Evolutionary conservation across 2,329 filamentous ascomycete genomes (phyloP).

Genomic region (Cercospora brassicicola): DNA sequence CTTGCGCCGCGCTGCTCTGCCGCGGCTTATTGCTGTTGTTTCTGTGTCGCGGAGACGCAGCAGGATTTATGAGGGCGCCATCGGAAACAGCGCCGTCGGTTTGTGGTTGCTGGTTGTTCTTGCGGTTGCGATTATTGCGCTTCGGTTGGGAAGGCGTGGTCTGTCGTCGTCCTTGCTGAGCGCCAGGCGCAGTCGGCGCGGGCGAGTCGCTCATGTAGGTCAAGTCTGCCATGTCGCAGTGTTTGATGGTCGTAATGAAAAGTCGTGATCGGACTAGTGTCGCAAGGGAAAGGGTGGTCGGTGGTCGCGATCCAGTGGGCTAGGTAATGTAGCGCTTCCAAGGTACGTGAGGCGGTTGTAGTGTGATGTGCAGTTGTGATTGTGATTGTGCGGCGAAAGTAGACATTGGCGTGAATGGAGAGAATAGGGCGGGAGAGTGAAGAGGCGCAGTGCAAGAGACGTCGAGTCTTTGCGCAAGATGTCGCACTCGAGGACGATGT

Average conservation of each 20-base stretch:
- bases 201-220: constrained; percentile 19
- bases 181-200: constrained; percentile 17
- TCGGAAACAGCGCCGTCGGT: constrained; percentile 34
- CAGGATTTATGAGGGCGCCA: constrained; percentile 27
- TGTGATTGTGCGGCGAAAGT: constrained; percentile 20
- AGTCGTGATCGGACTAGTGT: constrained; percentile 9
- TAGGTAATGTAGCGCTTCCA: constrained; percentile 25
- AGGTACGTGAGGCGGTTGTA: constrained; percentile 26
- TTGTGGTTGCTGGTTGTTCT: constrained; percentile 28
- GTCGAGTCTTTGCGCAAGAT: constrained; percentile 3
- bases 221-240: constrained; percentile 22
- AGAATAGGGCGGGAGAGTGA: not conserved
- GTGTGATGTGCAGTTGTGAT: constrained; percentile 19
- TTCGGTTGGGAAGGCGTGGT: constrained; percentile 28
- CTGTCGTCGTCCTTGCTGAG: constrained; percentile 20
- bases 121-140: constrained; percentile 38
- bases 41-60: constrained; percentile 27
- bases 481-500: not conserved
- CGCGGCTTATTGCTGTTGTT: constrained; percentile 28
- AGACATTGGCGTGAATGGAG: constrained; percentile 30
- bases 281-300: constrained; percentile 13
- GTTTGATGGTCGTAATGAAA: constrained; percentile 10
- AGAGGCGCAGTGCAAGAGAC: constrained; percentile 1
- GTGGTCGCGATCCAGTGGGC: constrained; percentile 4
- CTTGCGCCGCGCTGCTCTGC: constrained; percentile 20